Evolutionary conservation across 768 basidiomycete species (phyloP).

Genomic region (Amanita rubescens): DNA sequence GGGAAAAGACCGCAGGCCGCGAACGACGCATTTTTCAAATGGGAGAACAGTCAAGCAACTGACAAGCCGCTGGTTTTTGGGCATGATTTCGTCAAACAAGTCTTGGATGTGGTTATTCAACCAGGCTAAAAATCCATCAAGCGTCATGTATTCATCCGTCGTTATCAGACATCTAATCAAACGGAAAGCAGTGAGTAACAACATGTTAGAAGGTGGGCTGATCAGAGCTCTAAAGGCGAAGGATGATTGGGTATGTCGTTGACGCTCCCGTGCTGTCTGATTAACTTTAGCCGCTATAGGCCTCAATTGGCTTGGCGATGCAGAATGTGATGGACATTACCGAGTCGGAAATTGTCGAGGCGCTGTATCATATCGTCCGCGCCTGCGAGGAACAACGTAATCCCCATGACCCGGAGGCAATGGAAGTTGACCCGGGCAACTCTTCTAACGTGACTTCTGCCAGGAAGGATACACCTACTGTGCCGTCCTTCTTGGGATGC

Average conservation of each 20-base stretch:
- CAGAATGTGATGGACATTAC: slow-evolving; percentile 52
- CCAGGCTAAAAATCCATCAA: slow-evolving; percentile 25
- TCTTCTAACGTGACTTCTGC: background rate
- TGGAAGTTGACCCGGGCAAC: slow-evolving; percentile 26
- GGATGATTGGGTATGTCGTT: slow-evolving; percentile 70
- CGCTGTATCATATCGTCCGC: slow-evolving; percentile 37
- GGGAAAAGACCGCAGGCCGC: slow-evolving; percentile 42
- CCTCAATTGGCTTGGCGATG: slow-evolving; percentile 45
- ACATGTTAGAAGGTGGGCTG: slow-evolving; percentile 57
- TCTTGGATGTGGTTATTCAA: slow-evolving; percentile 45
- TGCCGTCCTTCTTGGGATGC: slow-evolving; percentile 30
- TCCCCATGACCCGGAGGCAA: slow-evolving; percentile 31
- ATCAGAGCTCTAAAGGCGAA: slow-evolving; percentile 43
- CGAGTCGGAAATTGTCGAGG: slow-evolving; percentile 54
- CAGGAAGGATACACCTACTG: slow-evolving; percentile 14
- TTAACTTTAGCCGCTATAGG: slow-evolving; percentile 19
- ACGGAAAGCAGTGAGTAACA: slow-evolving; percentile 44
- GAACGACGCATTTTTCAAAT: slow-evolving; percentile 54
- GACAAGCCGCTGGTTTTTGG: slow-evolving; percentile 1
- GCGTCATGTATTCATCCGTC: slow-evolving; percentile 45
- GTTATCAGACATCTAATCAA: slow-evolving; percentile 53
- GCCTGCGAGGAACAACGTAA: background rate
- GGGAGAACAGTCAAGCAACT: slow-evolving; percentile 33
- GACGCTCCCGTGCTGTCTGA: slow-evolving; percentile 9
- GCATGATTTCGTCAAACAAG: slow-evolving; percentile 52